Percentiles rank a stretch among this genome's conserved stretches.
Conservation (phyloP, 441 rosid species). For the Oxalis stricta region DNA sequence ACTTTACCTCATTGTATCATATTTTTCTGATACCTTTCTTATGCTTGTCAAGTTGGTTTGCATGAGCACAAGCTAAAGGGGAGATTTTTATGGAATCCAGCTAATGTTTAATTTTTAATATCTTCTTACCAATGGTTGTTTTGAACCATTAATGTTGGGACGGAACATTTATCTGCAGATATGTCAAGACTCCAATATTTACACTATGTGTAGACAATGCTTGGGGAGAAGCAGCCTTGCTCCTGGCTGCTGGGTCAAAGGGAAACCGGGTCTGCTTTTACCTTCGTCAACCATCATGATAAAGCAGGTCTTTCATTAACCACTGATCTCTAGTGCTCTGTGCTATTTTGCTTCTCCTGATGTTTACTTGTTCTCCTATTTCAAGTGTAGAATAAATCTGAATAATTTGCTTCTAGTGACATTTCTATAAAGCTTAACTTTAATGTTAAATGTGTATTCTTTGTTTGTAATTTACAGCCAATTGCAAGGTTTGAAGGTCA, state of each 20-base stretch:
- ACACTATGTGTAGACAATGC: constrained; percentile 93
- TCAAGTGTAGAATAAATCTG: not conserved
- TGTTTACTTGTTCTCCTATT: not conserved
- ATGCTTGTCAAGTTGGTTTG: too few species aligned
- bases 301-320: constrained; percentile 46
- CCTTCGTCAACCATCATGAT: constrained; percentile 91
- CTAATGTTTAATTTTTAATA: too few species aligned
- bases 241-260: constrained; percentile 76
- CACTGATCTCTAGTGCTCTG: constrained; percentile 7
- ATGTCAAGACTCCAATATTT: constrained; percentile 68
- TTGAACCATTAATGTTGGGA: constrained; percentile 1
- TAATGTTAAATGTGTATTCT: not conserved
- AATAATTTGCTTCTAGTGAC: not conserved
- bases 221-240: constrained; percentile 97
- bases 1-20: too few species aligned
- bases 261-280: constrained; percentile 81
- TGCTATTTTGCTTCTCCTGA: constrained; percentile 1
- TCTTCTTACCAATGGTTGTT: not conserved
- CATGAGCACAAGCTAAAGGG: too few species aligned
- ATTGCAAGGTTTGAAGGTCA: constrained; percentile 91
- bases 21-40: too few species aligned
- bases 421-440: not conserved
- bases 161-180: constrained; percentile 26
- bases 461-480: constrained; percentile 39
- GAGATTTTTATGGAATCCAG: too few species aligned